phyloP scores from a whole-genome alignment of 164 flowering plant genomes.

The Umbilicus rupestris region DNA sequence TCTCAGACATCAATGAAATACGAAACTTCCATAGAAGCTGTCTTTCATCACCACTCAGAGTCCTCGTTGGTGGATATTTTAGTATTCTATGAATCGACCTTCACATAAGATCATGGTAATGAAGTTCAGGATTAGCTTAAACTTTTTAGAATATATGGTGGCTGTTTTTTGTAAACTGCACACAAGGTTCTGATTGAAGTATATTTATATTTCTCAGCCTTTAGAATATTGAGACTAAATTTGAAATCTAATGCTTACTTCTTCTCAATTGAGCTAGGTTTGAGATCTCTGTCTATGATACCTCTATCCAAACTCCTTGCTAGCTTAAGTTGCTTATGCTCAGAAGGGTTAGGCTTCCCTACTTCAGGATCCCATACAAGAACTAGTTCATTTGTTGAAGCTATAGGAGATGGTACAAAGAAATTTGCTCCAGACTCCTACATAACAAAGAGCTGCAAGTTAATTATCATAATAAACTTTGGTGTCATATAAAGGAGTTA shows the following conservation, averaged over 20 bases:
- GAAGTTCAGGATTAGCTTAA: constrained; percentile 9
- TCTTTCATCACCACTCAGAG: constrained; percentile 88
- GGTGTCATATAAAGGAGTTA: background rate
- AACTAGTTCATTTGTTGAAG: constrained; percentile 92
- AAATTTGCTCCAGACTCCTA: constrained; percentile 96
- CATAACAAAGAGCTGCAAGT: constrained; percentile 17
- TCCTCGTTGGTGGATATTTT: constrained; percentile 90
- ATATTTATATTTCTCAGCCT: background rate
- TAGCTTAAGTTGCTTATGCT: constrained; percentile 94
- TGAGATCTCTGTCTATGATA: constrained; percentile 90
- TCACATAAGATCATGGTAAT: constrained; percentile 14
- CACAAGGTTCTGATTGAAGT: background rate
- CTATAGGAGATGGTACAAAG: constrained; percentile 71
- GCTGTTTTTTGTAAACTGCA: background rate
- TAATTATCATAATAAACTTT: constrained; percentile 7
- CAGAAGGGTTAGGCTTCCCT: constrained; percentile 89
- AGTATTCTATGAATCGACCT: constrained; percentile 85
- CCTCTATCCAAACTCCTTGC: constrained; percentile 95
- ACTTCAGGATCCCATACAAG: constrained; percentile 98
- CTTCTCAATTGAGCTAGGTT: constrained; percentile 83
- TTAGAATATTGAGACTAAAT: background rate
- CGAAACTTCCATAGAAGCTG: constrained; percentile 97
- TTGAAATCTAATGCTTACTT: constrained; percentile 47
- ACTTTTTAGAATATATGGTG: background rate
- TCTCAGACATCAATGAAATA: constrained; percentile 90